A percentile compares a stretch with the other conserved stretches of the same genome.
phyloP scores from a whole-genome alignment of 2,329 filamentous ascomycete genomes.

The Biscogniauxia mediterranea region DNA sequence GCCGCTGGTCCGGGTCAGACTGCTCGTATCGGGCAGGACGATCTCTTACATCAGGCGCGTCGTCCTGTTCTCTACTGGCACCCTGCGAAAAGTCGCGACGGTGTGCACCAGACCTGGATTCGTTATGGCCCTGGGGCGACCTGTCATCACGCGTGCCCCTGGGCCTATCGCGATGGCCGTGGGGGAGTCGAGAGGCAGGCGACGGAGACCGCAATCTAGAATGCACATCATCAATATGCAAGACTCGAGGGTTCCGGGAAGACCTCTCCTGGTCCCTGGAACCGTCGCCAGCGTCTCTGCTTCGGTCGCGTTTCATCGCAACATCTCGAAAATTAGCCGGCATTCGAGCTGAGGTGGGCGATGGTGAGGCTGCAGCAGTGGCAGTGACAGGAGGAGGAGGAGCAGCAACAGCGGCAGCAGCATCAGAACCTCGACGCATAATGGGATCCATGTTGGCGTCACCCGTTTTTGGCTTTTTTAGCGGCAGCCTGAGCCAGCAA shows the following conservation, averaged over 20 bases:
- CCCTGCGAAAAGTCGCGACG: constrained; percentile 40
- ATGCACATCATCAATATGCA: constrained; percentile 18
- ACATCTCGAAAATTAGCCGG: constrained; percentile 34
- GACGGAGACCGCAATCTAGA: constrained; percentile 24
- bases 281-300: constrained; percentile 33
- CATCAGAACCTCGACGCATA: constrained; percentile 22
- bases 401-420: constrained; percentile 13
- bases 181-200: constrained; percentile 22
- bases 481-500: constrained; percentile 12
- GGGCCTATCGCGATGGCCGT: constrained; percentile 24
- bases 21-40: constrained; percentile 21
- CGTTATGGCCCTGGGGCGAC: constrained; percentile 34
- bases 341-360: constrained; percentile 15
- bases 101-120: constrained; percentile 33
- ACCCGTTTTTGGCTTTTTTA: constrained; percentile 22
- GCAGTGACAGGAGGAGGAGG: not conserved
- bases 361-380: constrained; percentile 2
- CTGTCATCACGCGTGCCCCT: constrained; percentile 23
- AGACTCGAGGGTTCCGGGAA: constrained; percentile 27
- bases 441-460: constrained; percentile 24
- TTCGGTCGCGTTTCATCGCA: constrained; percentile 43
- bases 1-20: constrained; percentile 28
- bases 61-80: constrained; percentile 35
- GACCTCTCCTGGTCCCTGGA: constrained; percentile 36
- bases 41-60: constrained; percentile 19